Percentiles rank a stretch among this genome's conserved stretches.
Conservation (phyloP, 1,284 basidiomycete genomes). For the Naganishia liquefaciens region DNA sequence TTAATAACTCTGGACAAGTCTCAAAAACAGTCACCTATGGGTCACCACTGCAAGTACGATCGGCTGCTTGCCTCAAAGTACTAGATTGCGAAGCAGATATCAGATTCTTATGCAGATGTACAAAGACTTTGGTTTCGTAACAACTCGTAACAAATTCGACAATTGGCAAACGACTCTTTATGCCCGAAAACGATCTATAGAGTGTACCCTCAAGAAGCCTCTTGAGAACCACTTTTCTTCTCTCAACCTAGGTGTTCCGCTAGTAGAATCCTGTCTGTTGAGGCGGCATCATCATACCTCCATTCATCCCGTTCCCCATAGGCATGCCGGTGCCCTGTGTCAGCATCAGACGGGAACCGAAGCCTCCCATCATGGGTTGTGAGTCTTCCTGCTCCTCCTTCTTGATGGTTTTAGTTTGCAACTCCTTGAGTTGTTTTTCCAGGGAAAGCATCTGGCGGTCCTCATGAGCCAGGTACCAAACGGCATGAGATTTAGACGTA, state of each 20-base stretch:
- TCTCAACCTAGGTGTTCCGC: neutral
- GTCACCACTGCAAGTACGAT: too few relatives aligned
- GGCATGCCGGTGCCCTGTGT: slow-evolving; percentile 47
- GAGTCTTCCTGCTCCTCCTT: slow-evolving; percentile 45
- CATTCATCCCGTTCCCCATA: slow-evolving; percentile 40
- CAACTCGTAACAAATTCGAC: slow-evolving; percentile 14
- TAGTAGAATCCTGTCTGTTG: slow-evolving; percentile 54
- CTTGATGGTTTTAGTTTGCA: slow-evolving; percentile 44
- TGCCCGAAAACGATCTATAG: slow-evolving; percentile 29
- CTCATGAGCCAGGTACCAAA: neutral
- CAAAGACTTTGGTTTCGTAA: slow-evolving; percentile 27
- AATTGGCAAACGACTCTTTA: slow-evolving; percentile 1
- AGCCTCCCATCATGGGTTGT: slow-evolving; percentile 42
- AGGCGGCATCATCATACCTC: slow-evolving; percentile 43
- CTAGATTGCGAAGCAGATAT: neutral
- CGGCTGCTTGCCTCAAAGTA: neutral
- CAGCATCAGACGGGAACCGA: slow-evolving; percentile 50
- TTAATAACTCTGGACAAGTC: too few relatives aligned
- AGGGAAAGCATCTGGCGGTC: slow-evolving; percentile 42
- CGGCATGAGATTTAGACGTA: slow-evolving; percentile 25
- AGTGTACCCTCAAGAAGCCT: neutral
- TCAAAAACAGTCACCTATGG: too few relatives aligned
- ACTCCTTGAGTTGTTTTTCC: slow-evolving; percentile 52
- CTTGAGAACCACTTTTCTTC: neutral
- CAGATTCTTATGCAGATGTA: slow-evolving; percentile 17